Conservation (phyloP, 345 rosid species). For the Eucalyptus pauciflora region DNA sequence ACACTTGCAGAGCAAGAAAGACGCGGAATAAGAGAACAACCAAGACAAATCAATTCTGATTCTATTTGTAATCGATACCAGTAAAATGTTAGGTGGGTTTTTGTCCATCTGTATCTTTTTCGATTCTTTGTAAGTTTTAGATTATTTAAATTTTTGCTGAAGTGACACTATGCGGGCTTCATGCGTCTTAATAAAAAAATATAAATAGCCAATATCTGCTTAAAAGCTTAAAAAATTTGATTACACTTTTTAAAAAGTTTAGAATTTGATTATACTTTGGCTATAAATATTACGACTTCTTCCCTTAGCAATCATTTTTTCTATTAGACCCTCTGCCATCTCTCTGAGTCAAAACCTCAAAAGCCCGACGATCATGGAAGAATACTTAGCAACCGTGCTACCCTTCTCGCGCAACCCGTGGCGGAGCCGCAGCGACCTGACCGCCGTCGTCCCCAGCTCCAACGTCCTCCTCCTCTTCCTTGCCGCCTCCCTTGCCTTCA, state of each 20-base stretch:
- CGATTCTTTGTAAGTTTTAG: not conserved
- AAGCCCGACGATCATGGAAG: conserved; percentile 20
- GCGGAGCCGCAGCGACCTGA: conserved; percentile 14
- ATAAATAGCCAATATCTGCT: too few species aligned
- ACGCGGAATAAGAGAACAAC: not conserved
- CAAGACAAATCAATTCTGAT: not conserved
- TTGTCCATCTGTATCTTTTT: not conserved
- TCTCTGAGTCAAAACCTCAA: not conserved
- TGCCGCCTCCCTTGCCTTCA: conserved; percentile 26
- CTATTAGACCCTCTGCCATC: not conserved
- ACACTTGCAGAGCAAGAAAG: not conserved
- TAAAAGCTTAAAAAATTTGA: too few species aligned
- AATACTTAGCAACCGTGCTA: conserved; percentile 34
- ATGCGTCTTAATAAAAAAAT: too few species aligned
- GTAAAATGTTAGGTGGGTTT: not conserved
- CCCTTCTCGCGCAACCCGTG: conserved; percentile 46
- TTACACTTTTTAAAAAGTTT: too few species aligned
- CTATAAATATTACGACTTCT: not conserved
- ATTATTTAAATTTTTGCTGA: not conserved
- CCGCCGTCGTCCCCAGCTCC: conserved; percentile 1
- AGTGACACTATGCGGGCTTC: too few species aligned
- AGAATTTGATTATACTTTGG: too few species aligned
- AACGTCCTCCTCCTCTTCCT: conserved; percentile 6
- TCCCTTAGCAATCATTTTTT: not conserved
- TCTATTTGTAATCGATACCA: not conserved